Evolutionary conservation across 2,329 filamentous ascomycete genomes (phyloP).

Genomic region (Onygena corvina): DNA sequence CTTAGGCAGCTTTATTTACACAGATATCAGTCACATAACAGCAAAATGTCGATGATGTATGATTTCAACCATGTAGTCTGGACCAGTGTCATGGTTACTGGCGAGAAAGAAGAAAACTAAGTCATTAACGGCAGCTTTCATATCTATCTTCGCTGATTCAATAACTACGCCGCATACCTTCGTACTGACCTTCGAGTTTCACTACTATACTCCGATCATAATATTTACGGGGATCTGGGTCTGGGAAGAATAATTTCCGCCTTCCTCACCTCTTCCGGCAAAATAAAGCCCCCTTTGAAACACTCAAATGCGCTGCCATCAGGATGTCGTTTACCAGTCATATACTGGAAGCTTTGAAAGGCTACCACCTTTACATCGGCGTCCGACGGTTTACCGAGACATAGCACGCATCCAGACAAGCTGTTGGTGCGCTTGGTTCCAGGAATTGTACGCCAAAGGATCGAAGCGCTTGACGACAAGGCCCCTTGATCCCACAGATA

Average conservation of each 20-base stretch:
- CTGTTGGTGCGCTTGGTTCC: background rate
- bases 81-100: too few relatives aligned
- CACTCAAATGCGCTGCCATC: too few relatives aligned
- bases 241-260: background rate
- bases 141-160: too few relatives aligned
- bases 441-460: constrained; percentile 8
- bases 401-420: constrained; percentile 7
- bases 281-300: background rate
- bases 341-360: constrained; percentile 9
- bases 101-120: too few relatives aligned
- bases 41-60: too few relatives aligned
- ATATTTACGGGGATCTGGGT: background rate
- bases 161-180: too few relatives aligned
- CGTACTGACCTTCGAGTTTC: too few relatives aligned
- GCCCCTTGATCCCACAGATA: constrained; percentile 10
- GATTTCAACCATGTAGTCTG: too few relatives aligned
- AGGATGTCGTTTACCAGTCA: background rate
- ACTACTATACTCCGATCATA: too few relatives aligned
- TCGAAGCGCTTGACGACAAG: constrained; percentile 1
- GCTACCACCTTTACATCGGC: background rate
- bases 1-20: too few relatives aligned
- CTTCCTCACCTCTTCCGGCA: background rate
- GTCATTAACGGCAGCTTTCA: too few relatives aligned
- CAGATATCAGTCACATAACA: too few relatives aligned
- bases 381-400: constrained; percentile 5